A percentile compares a stretch with the other conserved stretches of the same genome.
Conservation (phyloP, 2,329 filamentous ascomycete genomes). For the Delphinella strobiligena region DNA sequence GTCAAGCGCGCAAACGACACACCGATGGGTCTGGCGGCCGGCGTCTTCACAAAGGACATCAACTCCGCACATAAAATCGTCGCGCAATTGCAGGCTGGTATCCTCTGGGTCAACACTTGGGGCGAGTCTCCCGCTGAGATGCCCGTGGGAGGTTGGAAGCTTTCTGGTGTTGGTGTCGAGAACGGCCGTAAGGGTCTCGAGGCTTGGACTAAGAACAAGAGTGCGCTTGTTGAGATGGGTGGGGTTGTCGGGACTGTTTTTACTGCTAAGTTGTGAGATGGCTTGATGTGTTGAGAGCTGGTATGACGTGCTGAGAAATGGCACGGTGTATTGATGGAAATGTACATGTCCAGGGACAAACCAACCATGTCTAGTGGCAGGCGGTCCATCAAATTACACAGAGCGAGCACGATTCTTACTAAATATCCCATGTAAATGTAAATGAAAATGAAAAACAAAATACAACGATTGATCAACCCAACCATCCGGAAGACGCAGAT, state of each 20-base stretch:
- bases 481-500: too few relatives aligned
- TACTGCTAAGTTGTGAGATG: slow-evolving; percentile 44
- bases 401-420: too few relatives aligned
- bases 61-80: slow-evolving; percentile 62
- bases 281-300: too few relatives aligned
- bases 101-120: slow-evolving; percentile 91
- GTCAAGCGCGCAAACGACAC: slow-evolving; percentile 65
- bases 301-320: too few relatives aligned
- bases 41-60: slow-evolving; percentile 68
- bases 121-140: slow-evolving; percentile 87
- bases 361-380: too few relatives aligned
- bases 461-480: too few relatives aligned
- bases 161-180: slow-evolving; percentile 77
- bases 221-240: slow-evolving; percentile 73
- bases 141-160: slow-evolving; percentile 86
- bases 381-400: too few relatives aligned
- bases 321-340: too few relatives aligned
- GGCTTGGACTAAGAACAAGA: slow-evolving; percentile 78
- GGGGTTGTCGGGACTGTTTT: slow-evolving; percentile 62
- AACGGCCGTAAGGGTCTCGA: slow-evolving; percentile 70
- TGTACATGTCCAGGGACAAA: too few relatives aligned
- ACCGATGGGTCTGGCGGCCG: slow-evolving; percentile 66
- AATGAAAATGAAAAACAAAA: too few relatives aligned
- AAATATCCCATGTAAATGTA: too few relatives aligned
- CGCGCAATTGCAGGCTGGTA: slow-evolving; percentile 63